Evolutionary conservation across 129 eudicot genomes (phyloP), one percentile per base, ranked within the genome.

Genomic region (Pittosporum tobira): DNA sequence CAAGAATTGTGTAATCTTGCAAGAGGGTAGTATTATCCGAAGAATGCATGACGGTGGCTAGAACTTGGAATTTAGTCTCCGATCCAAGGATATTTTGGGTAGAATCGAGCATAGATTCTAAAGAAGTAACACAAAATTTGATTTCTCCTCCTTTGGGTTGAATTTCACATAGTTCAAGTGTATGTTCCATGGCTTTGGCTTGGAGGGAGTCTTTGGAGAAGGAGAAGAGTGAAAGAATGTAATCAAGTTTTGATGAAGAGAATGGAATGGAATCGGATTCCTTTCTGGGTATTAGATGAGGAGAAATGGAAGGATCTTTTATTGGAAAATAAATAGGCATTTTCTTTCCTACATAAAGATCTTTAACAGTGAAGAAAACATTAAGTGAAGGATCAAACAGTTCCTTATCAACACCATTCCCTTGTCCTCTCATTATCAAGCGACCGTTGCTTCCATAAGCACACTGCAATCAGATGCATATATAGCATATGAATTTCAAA

Each of bases 121-220:
- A 47, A 11, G 95, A 86, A 0, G 87, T 86, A 14, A 81, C 90
- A 61, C 95, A 86, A 47, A 79, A 82, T 57, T 71, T 82, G 34
- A 40, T 55, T 37, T 86, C 95, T 11, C 78, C 90, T 21, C 50
- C 24, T 3, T 62, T 23, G 16, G 90, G 65, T 25, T 63, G 27
- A 26, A 44, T 24, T 37, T 82, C 95, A 42, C 95, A 86, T 43
- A 71, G 81, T 16, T 36, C 29, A 1, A 86, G 87, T 0, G 95
- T 86, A 15, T 68, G 59, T 42, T 60, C 57, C 82, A 86, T 86
- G 30, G 90, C 84, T 30, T 61, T 62, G 68, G 84, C 95, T 68
- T 82, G 90, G 5, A 74, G 65, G 47, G 87, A 79, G 30, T 26
- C 60, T 1, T 57, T 38, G 31, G 75, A 26, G 61, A 82, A 71